Conservation (phyloP, 306 rosid species). For the Inga oerstediana region DNA sequence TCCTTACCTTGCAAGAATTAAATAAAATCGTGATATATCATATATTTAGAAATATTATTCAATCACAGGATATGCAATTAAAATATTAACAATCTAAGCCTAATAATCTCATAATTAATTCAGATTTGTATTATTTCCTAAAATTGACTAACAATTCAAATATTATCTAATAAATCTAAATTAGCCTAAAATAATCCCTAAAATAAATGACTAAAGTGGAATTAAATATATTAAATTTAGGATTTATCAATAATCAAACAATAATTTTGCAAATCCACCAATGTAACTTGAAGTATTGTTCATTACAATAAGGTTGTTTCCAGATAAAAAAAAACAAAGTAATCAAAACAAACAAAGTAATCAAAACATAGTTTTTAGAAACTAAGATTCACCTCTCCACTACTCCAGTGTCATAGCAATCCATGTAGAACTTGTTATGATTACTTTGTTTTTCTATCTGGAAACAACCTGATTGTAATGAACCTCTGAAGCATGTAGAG, state of each 20-base stretch:
- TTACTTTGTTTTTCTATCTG: not conserved
- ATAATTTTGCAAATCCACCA: not conserved
- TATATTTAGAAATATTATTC: too few species aligned
- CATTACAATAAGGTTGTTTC: not conserved
- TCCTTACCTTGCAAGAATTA: too few species aligned
- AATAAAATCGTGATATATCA: too few species aligned
- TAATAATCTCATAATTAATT: too few species aligned
- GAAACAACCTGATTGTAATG: conserved; percentile 15
- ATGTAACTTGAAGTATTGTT: not conserved
- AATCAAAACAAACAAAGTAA: not conserved
- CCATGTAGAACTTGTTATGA: conserved; percentile 70
- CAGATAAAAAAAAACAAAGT: not conserved
- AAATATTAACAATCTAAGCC: too few species aligned
- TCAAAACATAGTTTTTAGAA: not conserved
- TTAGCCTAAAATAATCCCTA: too few species aligned
- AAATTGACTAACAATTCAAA: too few species aligned
- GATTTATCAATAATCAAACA: not conserved
- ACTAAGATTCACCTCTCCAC: conserved; percentile 66
- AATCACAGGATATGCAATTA: too few species aligned
- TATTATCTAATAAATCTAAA: too few species aligned
- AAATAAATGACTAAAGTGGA: too few species aligned
- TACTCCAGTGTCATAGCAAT: conserved; percentile 86
- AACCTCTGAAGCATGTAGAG: conserved; percentile 88
- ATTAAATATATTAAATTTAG: too few species aligned
- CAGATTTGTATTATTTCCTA: too few species aligned